A percentile compares a stretch with the other conserved stretches of the same genome.
These are phyloP conservation scores for Boletus rex-veris DNA, from an alignment of 768 basidiomycete genomes.

Conservation along the genomic window DNA sequence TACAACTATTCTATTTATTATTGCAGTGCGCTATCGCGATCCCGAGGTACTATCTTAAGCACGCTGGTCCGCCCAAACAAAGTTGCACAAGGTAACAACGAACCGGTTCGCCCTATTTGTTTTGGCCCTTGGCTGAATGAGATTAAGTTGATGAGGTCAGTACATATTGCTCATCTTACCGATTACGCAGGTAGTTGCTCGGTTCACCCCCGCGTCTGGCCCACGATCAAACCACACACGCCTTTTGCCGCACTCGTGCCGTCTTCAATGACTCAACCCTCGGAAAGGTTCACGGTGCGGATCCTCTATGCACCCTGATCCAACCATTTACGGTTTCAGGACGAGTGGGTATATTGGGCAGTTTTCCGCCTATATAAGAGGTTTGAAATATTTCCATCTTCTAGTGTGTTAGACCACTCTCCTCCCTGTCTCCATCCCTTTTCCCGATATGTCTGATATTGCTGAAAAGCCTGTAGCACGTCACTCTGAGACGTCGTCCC, in stretches of 20 bases:
- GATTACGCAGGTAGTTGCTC: slow-evolving; percentile 10
- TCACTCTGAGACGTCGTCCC: slow-evolving; percentile 20
- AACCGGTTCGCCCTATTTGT: slow-evolving; percentile 7
- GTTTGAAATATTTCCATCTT: neutral
- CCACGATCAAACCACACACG: neutral
- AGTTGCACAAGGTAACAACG: neutral
- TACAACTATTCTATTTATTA: neutral
- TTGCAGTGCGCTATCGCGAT: neutral
- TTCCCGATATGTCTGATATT: slow-evolving; percentile 20
- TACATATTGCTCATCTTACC: slow-evolving; percentile 2
- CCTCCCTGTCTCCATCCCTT: neutral
- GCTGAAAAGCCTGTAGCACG: slow-evolving; percentile 15
- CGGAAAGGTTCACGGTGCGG: neutral
- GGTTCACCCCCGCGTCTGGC: neutral
- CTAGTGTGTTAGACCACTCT: neutral
- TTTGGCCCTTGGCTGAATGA: neutral
- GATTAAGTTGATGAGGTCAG: slow-evolving; percentile 8
- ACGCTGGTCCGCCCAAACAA: neutral
- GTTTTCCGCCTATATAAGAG: slow-evolving; percentile 22
- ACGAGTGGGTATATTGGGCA: neutral
- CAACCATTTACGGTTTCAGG: slow-evolving; percentile 4
- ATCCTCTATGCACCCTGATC: neutral
- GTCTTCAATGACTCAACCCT: neutral
- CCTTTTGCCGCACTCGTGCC: neutral
- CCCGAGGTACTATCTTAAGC: neutral